Percentiles rank a stretch among this genome's conserved stretches.
Evolutionary conservation across 257 asterid genomes (phyloP).

Genomic region (Gynochthodes officinalis): DNA sequence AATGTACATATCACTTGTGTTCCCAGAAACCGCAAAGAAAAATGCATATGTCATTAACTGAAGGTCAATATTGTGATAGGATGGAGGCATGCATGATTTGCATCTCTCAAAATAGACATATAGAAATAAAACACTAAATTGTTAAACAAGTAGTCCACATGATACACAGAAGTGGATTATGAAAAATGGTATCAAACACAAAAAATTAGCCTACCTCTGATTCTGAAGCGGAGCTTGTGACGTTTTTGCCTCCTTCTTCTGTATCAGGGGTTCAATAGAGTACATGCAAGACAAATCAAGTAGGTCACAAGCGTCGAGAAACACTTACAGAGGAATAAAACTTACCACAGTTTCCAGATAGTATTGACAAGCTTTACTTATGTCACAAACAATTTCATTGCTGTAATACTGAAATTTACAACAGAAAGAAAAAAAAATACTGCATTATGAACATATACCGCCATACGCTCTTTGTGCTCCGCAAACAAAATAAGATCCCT

Average conservation of each 20-base stretch:
- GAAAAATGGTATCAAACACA: constrained; percentile 2
- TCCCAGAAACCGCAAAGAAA: neutral
- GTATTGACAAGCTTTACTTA: neutral
- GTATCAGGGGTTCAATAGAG: constrained; percentile 23
- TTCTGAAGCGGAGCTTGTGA: constrained; percentile 35
- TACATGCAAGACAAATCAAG: constrained; percentile 14
- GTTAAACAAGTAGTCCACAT: neutral
- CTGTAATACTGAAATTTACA: neutral
- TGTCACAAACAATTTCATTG: neutral
- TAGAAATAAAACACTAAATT: neutral
- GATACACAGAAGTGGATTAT: neutral
- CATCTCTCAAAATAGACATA: neutral
- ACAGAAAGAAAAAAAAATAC: neutral
- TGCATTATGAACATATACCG: constrained; percentile 15
- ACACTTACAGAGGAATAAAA: neutral
- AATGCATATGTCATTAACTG: neutral
- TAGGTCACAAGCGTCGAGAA: constrained; percentile 2
- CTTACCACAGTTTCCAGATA: neutral
- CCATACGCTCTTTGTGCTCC: constrained; percentile 63
- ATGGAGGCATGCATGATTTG: neutral
- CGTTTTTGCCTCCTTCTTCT: constrained; percentile 58
- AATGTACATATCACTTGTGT: neutral
- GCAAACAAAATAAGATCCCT: constrained; percentile 77
- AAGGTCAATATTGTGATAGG: neutral
- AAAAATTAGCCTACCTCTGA: constrained; percentile 43